Base-by-base conservation (phyloP, 129 eudicot species). In the Lonicera japonica region DNA sequence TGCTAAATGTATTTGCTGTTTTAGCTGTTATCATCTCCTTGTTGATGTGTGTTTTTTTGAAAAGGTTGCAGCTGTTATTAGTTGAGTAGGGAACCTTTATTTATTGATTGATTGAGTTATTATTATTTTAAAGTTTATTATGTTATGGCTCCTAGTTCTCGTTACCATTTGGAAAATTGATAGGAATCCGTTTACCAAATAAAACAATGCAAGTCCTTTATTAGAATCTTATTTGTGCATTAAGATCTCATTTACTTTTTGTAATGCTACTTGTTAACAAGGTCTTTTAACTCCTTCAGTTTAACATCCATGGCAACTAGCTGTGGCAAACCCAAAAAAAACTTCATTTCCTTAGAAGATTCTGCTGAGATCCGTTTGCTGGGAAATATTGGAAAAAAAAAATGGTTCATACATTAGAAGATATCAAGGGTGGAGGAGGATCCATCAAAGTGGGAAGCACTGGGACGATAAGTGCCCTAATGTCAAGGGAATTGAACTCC, bases 381-480 rank as follows among this genome's bases (percentile, higher is more conserved):
- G 43, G 45, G 56, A 24, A 22, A 66, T 58, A 51, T 71, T 20
- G 47, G 55, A 25, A 57, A 75, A 71, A 64, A 67, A 71, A 64
- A 67, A 89, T 86, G 95, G 95, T 73, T 66, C 82, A 68, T 41
- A 79, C 83, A 65, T 69, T 82, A 52, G 95, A 87, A 82, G 80
- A 86, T 38, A 84, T 87, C 67, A 87, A 65, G 67, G 94, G 97
- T 38, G 94, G 95, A 17, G 97, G 90, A 29, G 97, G 94, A 45
- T 87, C 95, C 18, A 73, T 91, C 63, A 82, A 80, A 82, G 86
- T 91, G 25, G 95, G 97, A 58, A 67, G 90, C 39, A 82, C 92
- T 3, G 97, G 97, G 22, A 90, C 82, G 57, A 90, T 90, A 25
- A 79, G 97, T 61, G 76, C 83, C 67, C 76, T 90, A 45, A 90